These are phyloP conservation scores for Xylaria hypoxylon DNA, from an alignment of 2,329 filamentous ascomycete species.

Conservation along the genomic window DNA sequence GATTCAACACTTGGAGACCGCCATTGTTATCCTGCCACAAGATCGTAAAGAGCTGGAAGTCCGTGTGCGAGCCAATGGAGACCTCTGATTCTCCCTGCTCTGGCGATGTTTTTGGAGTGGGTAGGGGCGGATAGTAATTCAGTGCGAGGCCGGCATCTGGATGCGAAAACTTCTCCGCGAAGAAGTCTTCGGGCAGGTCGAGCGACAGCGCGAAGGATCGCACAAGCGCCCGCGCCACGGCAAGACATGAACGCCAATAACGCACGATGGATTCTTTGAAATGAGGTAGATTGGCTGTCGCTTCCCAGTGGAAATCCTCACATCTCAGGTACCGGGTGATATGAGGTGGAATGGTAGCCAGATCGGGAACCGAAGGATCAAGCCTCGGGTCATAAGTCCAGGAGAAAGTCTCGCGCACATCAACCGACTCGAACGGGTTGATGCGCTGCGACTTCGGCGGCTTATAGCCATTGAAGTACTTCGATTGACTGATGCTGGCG, in stretches of 20 bases:
- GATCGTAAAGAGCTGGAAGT: constrained; percentile 62
- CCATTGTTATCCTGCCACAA: constrained; percentile 58
- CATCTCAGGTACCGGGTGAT: constrained; percentile 38
- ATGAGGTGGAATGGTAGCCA: constrained; percentile 45
- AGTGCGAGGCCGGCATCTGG: constrained; percentile 53
- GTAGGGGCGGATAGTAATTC: constrained; percentile 57
- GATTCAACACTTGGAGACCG: constrained; percentile 60
- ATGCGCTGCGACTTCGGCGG: constrained; percentile 48
- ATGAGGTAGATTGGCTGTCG: constrained; percentile 47
- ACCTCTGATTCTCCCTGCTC: constrained; percentile 44
- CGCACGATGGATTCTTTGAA: constrained; percentile 53
- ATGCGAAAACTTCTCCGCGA: constrained; percentile 52
- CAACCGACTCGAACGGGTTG: constrained; percentile 45
- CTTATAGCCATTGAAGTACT: constrained; percentile 56
- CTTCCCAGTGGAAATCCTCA: constrained; percentile 46
- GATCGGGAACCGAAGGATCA: constrained; percentile 47
- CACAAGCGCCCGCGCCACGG: constrained; percentile 54
- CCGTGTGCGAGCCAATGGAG: constrained; percentile 60
- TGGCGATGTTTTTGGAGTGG: constrained; percentile 7
- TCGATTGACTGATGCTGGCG: constrained; percentile 53
- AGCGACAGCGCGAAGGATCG: constrained; percentile 57
- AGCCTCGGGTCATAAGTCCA: constrained; percentile 51
- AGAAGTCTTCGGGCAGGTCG: constrained; percentile 55
- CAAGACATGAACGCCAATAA: constrained; percentile 53
- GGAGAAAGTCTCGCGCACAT: constrained; percentile 52